Base-by-base conservation (phyloP, 345 rosid species). In the Rhodamnia argentea region DNA sequence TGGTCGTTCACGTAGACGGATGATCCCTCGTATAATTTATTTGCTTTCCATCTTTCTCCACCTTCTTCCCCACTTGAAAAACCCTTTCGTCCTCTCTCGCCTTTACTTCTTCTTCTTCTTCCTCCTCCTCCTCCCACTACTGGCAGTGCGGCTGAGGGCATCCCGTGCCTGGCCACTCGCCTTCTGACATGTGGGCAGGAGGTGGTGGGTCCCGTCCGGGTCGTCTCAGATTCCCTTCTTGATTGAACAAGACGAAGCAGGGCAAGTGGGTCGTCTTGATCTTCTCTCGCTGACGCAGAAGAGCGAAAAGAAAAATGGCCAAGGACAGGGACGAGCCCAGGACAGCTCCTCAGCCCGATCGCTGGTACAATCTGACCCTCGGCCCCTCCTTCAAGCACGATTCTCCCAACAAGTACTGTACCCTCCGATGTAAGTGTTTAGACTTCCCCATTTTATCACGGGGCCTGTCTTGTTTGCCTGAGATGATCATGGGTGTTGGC, bases 301-400 rank as follows among this genome's bases (percentile, higher is more conserved):
- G 59, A 8, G 78, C 13, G 7, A 64, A 32, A 64, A 64, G 7
- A 1, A 32, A 52, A 26, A 95, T 94, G 98, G 94, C 94, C 78
- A 92, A 90, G 87, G 84, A 92, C 83, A 90, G 84, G 86, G 96
- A 93, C 57, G 94, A 95, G 86, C 96, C 98, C 9, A 88, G 88
- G 29, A 88, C 91, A 4, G 99, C 94, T 18, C 97, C 96, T 18
- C 93, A 89, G 86, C 84, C 98, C 83, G 94, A 94, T 92, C 96
- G 92, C 52, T 96, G 94, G 98, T 96, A 95, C 93, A 91, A 94
- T 88, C 91, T 96, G 0, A 91, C 92, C n/a, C 90, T 95, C 10
- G 95, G 96, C 52, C 86, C 96, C 87, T 95, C 97, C 23, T 93
- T 94, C 86, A 93, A 93, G 26, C 92, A 91, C 32, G 91, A 89